Evolutionary conservation across 2,329 filamentous ascomycete species (phyloP).

Genomic region (Stromatinia cepivora): DNA sequence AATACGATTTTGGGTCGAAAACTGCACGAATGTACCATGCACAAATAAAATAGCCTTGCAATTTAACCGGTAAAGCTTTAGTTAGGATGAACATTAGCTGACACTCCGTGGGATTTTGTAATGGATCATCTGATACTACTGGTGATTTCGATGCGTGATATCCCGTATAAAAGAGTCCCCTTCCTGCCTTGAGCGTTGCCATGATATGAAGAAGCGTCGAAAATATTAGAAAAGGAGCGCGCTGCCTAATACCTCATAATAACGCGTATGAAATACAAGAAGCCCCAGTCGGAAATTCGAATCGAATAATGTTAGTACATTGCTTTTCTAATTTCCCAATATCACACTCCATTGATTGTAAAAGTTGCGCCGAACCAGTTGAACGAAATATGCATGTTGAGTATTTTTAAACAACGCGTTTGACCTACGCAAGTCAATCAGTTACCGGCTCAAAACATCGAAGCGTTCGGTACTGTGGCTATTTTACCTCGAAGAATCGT

Average conservation of each 20-base stretch:
- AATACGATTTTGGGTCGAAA: not conserved
- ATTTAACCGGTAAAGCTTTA: not conserved
- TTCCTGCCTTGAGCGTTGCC: not conserved
- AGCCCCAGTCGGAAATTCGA: slow-evolving; percentile 13
- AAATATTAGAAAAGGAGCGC: slow-evolving; percentile 1
- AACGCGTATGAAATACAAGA: not conserved
- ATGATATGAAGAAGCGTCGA: not conserved
- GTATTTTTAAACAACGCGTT: slow-evolving; percentile 58
- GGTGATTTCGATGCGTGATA: not conserved
- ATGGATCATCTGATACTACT: slow-evolving; percentile 1
- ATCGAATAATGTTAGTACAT: slow-evolving; percentile 27
- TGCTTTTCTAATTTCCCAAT: slow-evolving; percentile 20
- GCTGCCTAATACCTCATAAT: slow-evolving; percentile 3
- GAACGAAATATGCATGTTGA: slow-evolving; percentile 24
- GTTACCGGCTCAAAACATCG: slow-evolving; percentile 36
- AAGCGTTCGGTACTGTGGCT: slow-evolving; percentile 40
- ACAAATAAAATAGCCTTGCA: slow-evolving; percentile 11
- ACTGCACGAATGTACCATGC: not conserved
- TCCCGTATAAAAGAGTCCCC: not conserved
- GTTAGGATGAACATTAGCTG: not conserved
- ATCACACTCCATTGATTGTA: slow-evolving; percentile 26
- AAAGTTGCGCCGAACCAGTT: slow-evolving; percentile 34
- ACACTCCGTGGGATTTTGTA: not conserved
- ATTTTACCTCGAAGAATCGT: slow-evolving; percentile 84
- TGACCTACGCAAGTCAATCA: slow-evolving; percentile 49